Evolutionary conservation across 306 rosid species (phyloP).

Genomic region (Vigna unguiculata): DNA sequence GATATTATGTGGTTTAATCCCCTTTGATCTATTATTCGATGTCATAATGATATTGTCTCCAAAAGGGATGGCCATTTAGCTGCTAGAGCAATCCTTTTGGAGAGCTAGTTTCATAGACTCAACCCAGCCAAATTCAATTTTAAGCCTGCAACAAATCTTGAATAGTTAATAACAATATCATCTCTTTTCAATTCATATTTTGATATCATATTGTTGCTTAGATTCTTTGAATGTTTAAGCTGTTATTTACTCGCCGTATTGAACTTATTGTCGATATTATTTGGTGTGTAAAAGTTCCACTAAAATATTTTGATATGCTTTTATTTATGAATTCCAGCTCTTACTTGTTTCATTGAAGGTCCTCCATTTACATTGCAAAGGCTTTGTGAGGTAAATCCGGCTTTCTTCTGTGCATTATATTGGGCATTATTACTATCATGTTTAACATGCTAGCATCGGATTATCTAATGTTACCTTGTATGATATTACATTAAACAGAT

Average conservation of each 20-base stretch:
- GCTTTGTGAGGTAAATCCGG: conserved; percentile 77
- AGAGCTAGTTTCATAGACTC: neutral
- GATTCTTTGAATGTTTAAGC: conserved; percentile 5
- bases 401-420: conserved; percentile 13
- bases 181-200: conserved; percentile 20
- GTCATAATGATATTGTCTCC: conserved; percentile 26
- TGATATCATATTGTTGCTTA: conserved; percentile 1
- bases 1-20: neutral
- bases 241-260: conserved; percentile 20
- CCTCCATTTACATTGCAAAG: conserved; percentile 98
- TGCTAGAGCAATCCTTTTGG: conserved; percentile 10
- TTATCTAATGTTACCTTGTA: conserved; percentile 22
- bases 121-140: neutral
- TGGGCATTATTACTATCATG: neutral
- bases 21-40: conserved; percentile 1
- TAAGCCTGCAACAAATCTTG: neutral
- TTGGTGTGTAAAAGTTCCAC: conserved; percentile 4
- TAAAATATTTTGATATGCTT: conserved; percentile 37
- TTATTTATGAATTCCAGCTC: conserved; percentile 69
- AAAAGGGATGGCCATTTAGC: conserved; percentile 9
- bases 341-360: conserved; percentile 76
- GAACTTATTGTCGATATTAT: neutral
- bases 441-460: conserved; percentile 22
- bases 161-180: neutral
- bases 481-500: conserved; percentile 62